Evolutionary conservation across 768 basidiomycete genomes (phyloP).

Genomic region (Epithele typhae): DNA sequence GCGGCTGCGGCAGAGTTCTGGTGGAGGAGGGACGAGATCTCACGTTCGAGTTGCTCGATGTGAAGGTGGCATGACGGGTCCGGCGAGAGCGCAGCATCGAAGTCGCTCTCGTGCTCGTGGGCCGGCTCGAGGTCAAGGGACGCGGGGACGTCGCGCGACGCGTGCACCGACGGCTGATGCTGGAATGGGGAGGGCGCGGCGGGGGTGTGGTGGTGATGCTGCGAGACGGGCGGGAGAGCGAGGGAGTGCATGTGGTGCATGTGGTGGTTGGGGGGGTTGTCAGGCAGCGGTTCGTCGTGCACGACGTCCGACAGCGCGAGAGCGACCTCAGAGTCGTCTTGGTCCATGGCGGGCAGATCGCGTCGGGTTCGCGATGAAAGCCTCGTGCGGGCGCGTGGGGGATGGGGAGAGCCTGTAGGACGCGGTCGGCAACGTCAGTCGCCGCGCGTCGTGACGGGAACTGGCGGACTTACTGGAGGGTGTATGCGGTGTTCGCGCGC

Average conservation of each 20-base stretch:
- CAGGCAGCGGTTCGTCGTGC: conserved; percentile 69
- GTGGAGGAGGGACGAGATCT: conserved; percentile 69
- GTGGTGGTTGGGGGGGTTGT: conserved; percentile 39
- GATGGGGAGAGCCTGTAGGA: not conserved
- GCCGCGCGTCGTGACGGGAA: not conserved
- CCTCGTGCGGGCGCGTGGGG: no score
- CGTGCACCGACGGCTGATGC: conserved; percentile 11
- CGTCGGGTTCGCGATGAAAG: no score
- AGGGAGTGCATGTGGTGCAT: conserved; percentile 18
- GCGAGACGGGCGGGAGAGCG: conserved; percentile 7
- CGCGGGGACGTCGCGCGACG: conserved; percentile 29
- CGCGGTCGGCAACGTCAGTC: conserved; percentile 5
- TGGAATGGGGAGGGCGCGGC: conserved; percentile 17
- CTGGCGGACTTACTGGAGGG: not conserved
- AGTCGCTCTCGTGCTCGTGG: conserved; percentile 32
- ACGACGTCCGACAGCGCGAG: conserved; percentile 82
- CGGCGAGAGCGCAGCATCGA: conserved; percentile 21
- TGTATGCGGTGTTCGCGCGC: not conserved
- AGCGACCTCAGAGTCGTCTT: conserved; percentile 54
- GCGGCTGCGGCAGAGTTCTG: conserved; percentile 60
- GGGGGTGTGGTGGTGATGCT: conserved; percentile 15
- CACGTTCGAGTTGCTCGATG: conserved; percentile 73
- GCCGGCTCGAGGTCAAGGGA: conserved; percentile 33
- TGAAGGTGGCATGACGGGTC: conserved; percentile 27
- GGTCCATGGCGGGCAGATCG: conserved; percentile 30